Base-by-base conservation (phyloP, 768 basidiomycete species). In the Agrocybe praecox region DNA sequence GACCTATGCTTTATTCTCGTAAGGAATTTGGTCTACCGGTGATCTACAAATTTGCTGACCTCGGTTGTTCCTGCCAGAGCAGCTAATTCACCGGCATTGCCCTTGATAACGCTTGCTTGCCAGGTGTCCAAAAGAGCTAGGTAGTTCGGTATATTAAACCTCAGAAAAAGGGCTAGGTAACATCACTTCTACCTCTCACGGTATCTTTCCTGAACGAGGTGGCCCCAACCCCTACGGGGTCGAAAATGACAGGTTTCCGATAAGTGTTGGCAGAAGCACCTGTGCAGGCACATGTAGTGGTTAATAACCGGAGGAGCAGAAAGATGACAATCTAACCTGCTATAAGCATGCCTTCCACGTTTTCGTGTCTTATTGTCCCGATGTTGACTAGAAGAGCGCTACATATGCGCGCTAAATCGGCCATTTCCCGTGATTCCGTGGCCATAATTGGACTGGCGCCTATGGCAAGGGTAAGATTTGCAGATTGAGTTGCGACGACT, bases 361-460 rank as follows among this genome's bases (percentile, higher is more conserved):
- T 80, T 12, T 78, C 79, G 17, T 70, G 62, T 23, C 72, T 73
- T 66, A 94, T 71, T 2, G 93, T 94, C 34, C 96, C 96, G 56
- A 96, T 90, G 69, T 98, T 97, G 57, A 97, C 77, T 5, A 98
- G 78, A 17, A 96, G 76, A 1, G 86, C 86, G 15, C 85, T 84
- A 45, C 82, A 81, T 46, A 87, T 80, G 32, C 75, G 74, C 52
- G 85, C 77, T 18, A 98, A 78, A 58, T 96, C 91, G 23, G 83
- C 80, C 80, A 94, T 94, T 68, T 98, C 96, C 56, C 81, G 77
- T 0, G 88, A 80, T 21, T 88, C 85, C 18, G 90, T 88, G 2
- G 95, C 91, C 96, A 98, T 98, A 67, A 98, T 95, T 0, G 96
- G 96, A 57, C 92, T 94, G 14, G 87, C 94, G 17, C 91, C 90